Base-by-base conservation (phyloP, 2,329 filamentous ascomycete species). In the Cladosporium austrohemisphaericum region DNA sequence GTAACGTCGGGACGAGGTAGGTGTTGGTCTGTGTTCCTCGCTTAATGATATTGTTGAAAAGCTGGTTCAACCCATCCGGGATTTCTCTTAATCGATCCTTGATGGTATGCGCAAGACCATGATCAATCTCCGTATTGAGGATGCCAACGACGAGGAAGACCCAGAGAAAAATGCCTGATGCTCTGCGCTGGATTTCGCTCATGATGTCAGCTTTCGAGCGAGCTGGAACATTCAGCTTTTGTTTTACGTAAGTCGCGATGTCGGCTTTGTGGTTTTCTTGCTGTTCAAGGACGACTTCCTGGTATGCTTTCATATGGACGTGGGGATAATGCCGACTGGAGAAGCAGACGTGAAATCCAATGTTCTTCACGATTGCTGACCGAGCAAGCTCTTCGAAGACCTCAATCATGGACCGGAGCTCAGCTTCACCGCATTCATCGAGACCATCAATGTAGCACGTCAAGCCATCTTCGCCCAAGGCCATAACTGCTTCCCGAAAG, bases 381-480 rank as follows among this genome's bases (percentile, higher is more conserved):
- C 64, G 36, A 5, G 54, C 56, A 3, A 74, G 49, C 0, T 61
- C 41, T 48, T 71, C 61, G 38, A 74, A 65, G 40, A 59, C 68
- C 0, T 53, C 45, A 1, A 72, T 51, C 65, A 74, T 69, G 2
- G 69, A 63, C 26, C 59, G 57, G 5, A 70, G 56, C 29, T 72
- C 51, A 10, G 62, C 49, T 49, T 71, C 68, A 4, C 69, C 55
- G 54, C 71, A 74, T 55, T 76, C 73, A 52, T 76, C 71, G 5
- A 76, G 64, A 4, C 73, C 73, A 57, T 76, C 73, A 32, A 76
- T 61, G 43, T 73, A 60, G 38, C 65, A 70, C 0, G 54, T 61
- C 3, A 74, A 33, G 1, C 49, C 51, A 9, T 48, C 52, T 5
- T 52, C 6, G 6, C 54, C 57, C 25, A 74, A 58, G 3, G 52